Conservation (phyloP, 2,329 filamentous ascomycete species). For the Amesomyces nigricolor region DNA sequence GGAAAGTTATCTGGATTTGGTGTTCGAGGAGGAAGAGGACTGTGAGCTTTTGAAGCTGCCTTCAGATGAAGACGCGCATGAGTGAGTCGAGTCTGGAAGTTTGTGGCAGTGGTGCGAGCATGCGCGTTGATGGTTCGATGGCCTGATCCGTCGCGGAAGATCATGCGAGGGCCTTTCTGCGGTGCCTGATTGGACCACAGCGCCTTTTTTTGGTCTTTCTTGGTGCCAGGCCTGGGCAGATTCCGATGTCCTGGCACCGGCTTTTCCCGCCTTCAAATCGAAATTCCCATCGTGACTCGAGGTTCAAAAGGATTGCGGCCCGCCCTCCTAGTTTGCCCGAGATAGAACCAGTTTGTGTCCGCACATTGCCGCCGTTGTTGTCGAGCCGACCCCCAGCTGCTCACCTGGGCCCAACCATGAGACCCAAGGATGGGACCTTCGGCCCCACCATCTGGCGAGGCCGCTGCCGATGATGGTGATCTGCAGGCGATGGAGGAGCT, state of each 20-base stretch:
- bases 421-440: too few relatives aligned
- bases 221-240: neutral
- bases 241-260: neutral
- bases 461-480: too few relatives aligned
- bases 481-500: too few relatives aligned
- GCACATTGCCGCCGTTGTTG: neutral
- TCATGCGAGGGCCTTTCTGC: neutral
- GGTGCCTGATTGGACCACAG: neutral
- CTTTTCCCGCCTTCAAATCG: neutral
- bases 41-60: constrained; percentile 9
- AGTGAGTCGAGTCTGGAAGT: neutral
- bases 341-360: neutral
- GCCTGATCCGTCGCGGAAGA: constrained; percentile 15
- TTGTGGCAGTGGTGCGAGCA: constrained; percentile 16
- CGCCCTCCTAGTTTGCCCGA: neutral
- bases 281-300: neutral
- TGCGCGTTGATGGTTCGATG: constrained; percentile 16
- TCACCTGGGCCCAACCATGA: too few relatives aligned
- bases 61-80: neutral
- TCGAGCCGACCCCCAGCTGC: constrained; percentile 36
- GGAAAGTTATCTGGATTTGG: neutral
- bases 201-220: neutral
- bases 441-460: too few relatives aligned
- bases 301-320: neutral
- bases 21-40: neutral